A percentile compares a stretch with the other conserved stretches of the same genome.
phyloP scores from a whole-genome alignment of 1,139 yeast genomes.

The Saccharomycopsis crataegensis region DNA sequence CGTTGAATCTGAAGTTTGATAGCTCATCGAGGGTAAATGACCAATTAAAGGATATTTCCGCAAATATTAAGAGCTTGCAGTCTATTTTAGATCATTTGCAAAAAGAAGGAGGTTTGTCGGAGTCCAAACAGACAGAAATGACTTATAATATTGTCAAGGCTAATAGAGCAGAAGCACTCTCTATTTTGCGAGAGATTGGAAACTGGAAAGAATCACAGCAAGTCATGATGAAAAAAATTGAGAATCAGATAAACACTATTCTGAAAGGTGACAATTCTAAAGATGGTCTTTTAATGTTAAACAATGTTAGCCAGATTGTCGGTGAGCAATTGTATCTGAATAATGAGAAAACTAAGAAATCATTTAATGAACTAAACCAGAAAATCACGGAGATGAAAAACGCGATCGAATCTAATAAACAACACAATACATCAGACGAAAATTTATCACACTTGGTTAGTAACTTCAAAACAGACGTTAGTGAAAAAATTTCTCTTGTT shows the following conservation, averaged over 20 bases:
- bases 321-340: slow-evolving; percentile 14
- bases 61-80: background rate
- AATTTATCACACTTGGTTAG: background rate
- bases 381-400: background rate
- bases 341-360: background rate
- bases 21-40: background rate
- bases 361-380: background rate
- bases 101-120: slow-evolving; percentile 10
- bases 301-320: slow-evolving; percentile 12
- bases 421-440: background rate
- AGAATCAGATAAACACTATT: slow-evolving; percentile 3
- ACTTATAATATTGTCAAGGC: slow-evolving; percentile 16
- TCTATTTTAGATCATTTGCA: slow-evolving; percentile 1
- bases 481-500: background rate
- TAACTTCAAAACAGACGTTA: background rate
- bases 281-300: slow-evolving; percentile 9
- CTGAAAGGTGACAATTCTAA: background rate
- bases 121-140: slow-evolving; percentile 13
- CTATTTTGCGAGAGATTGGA: slow-evolving; percentile 7
- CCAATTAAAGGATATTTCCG: background rate
- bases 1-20: slow-evolving; percentile 2
- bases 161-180: slow-evolving; percentile 14
- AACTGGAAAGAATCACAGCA: slow-evolving; percentile 7
- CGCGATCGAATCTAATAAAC: background rate
- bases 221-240: slow-evolving; percentile 3